Evolutionary conservation across 192 early-diverging fungal genomes (phyloP).

Genomic region (Entomortierella parvispora): DNA sequence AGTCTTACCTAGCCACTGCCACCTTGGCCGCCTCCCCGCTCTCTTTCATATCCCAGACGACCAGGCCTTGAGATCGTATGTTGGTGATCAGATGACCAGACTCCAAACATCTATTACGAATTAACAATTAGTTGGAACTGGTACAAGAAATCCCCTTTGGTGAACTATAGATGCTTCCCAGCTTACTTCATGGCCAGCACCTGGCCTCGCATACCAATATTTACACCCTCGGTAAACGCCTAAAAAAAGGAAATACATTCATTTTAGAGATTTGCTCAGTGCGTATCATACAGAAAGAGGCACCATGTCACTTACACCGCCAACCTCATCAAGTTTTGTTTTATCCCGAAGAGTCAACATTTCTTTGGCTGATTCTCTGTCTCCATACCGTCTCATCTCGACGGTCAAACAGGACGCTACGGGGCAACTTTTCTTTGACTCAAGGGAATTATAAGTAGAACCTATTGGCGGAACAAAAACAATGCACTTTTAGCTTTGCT

Average conservation of each 20-base stretch:
- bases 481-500: too few species aligned
- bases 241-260: background rate
- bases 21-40: background rate
- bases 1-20: slow-evolving; percentile 22
- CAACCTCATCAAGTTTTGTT: slow-evolving; percentile 3
- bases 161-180: too few species aligned
- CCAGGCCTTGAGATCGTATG: background rate
- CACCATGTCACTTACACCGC: background rate
- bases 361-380: slow-evolving; percentile 33
- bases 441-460: slow-evolving; percentile 4
- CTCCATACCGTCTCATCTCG: slow-evolving; percentile 42
- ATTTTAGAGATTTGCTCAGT: background rate
- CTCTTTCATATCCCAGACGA: slow-evolving; percentile 40
- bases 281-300: background rate
- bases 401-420: slow-evolving; percentile 30
- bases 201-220: slow-evolving; percentile 4
- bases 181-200: slow-evolving; percentile 41
- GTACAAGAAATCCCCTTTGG: too few species aligned
- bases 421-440: background rate
- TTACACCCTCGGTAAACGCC: slow-evolving; percentile 21
- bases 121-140: too few species aligned
- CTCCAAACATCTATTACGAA: slow-evolving; percentile 44
- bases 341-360: slow-evolving; percentile 19
- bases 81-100: slow-evolving; percentile 32
- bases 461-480: background rate